Percentiles rank a stretch among this genome's conserved stretches.
These are phyloP conservation scores for Serendipita sp. DNA, from an alignment of 768 basidiomycete genomes.

Conservation along the genomic window DNA sequence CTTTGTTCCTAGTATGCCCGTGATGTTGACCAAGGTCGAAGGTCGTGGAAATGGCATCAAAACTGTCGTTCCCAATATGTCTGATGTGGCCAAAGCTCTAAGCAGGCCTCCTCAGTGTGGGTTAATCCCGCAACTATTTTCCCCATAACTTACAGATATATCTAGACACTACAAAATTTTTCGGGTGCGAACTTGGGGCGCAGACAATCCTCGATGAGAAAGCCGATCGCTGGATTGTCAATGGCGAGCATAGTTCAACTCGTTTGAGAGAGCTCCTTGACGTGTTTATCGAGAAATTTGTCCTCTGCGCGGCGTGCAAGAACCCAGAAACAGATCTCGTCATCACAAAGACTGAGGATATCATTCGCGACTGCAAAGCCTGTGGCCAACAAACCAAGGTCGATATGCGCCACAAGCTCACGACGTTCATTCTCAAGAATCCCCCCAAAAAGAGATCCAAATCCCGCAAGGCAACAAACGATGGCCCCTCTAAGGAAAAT, in stretches of 20 bases:
- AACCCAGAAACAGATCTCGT: constrained; percentile 96
- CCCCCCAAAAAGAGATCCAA: constrained; percentile 82
- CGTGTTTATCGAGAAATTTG: constrained; percentile 94
- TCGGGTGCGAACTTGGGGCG: constrained; percentile 95
- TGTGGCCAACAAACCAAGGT: constrained; percentile 84
- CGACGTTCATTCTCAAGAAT: constrained; percentile 93
- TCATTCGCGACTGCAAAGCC: constrained; percentile 94
- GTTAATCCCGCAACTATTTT: constrained; percentile 5
- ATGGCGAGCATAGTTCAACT: constrained; percentile 83
- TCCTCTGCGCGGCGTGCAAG: constrained; percentile 93
- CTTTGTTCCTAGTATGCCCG: constrained; percentile 59
- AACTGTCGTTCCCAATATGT: constrained; percentile 97
- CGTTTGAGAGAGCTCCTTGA: constrained; percentile 93
- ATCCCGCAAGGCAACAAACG: constrained; percentile 26
- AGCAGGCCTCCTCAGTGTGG: constrained; percentile 71
- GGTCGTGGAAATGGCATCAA: constrained; percentile 99
- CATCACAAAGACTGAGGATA: constrained; percentile 77
- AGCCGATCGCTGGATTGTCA: constrained; percentile 96
- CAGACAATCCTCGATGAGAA: constrained; percentile 94
- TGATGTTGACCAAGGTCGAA: constrained; percentile 89
- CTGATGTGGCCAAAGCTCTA: constrained; percentile 88
- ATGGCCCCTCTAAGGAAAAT: constrained; percentile 29
- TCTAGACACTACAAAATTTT: constrained; percentile 92
- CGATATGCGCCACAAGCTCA: constrained; percentile 94
- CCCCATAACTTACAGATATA: background rate